phyloP scores from a whole-genome alignment of 768 basidiomycete genomes.

The Suillus subaureus region DNA sequence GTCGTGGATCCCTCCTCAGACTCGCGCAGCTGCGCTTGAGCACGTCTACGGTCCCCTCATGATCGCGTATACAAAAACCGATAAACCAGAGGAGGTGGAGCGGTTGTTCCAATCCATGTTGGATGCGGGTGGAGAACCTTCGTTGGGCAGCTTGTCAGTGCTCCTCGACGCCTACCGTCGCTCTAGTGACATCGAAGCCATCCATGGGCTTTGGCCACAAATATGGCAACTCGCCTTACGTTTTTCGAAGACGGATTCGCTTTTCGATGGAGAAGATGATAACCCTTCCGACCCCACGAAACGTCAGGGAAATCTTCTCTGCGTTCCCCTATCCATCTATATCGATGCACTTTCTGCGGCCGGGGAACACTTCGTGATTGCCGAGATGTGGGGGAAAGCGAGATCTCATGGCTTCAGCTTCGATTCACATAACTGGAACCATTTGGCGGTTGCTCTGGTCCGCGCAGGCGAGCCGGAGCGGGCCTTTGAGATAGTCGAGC shows the following conservation, averaged over 20 bases:
- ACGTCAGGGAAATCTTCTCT: constrained; percentile 59
- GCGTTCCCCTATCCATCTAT: constrained; percentile 78
- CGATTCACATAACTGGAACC: constrained; percentile 92
- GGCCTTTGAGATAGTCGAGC: constrained; percentile 82
- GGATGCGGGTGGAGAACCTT: constrained; percentile 55
- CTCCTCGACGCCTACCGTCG: constrained; percentile 76
- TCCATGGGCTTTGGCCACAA: constrained; percentile 66
- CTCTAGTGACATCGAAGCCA: constrained; percentile 52
- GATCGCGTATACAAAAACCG: constrained; percentile 45
- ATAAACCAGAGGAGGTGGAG: constrained; percentile 54
- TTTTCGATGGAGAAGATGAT: constrained; percentile 32
- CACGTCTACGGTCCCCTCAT: constrained; percentile 67
- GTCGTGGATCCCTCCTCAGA: constrained; percentile 42
- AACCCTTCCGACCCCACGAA: constrained; percentile 16
- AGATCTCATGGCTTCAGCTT: constrained; percentile 69
- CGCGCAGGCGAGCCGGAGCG: constrained; percentile 81
- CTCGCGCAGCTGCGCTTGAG: constrained; percentile 48
- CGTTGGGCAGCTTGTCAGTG: constrained; percentile 59
- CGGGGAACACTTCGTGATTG: constrained; percentile 62
- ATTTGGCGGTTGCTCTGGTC: constrained; percentile 72
- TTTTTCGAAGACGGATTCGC: constrained; percentile 35
- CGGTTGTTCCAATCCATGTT: constrained; percentile 56
- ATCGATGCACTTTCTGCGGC: constrained; percentile 72
- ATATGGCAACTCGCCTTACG: constrained; percentile 61
- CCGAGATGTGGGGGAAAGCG: constrained; percentile 66